Evolutionary conservation across 164 flowering plant species (phyloP).

Genomic region (Brasenia schreberi): DNA sequence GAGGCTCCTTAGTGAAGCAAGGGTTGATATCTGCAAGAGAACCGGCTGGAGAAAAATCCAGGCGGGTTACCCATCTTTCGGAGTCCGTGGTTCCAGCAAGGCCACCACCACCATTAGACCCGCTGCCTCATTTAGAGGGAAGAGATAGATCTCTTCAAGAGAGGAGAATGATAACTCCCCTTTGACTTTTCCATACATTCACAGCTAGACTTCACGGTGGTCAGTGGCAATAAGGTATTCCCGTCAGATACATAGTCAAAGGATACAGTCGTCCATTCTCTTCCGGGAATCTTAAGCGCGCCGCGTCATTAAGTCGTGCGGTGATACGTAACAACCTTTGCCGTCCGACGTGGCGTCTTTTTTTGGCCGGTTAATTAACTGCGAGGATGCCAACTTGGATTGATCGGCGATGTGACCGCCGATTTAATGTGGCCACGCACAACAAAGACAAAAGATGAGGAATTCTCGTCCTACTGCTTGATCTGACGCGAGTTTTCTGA

Average conservation of each 20-base stretch:
- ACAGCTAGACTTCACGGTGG: too few species aligned
- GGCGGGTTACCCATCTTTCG: too few species aligned
- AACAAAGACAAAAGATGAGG: too few species aligned
- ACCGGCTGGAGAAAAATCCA: too few species aligned
- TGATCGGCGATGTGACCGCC: neutral
- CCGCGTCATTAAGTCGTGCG: neutral
- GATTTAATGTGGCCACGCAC: too few species aligned
- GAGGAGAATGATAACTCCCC: too few species aligned
- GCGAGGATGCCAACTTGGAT: neutral
- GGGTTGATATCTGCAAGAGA: too few species aligned
- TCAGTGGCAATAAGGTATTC: neutral
- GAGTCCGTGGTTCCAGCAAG: too few species aligned
- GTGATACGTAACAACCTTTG: neutral
- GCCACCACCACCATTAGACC: neutral
- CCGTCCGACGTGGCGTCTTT: neutral
- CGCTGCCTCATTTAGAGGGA: neutral
- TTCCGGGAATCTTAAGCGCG: neutral
- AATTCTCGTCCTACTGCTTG: too few species aligned
- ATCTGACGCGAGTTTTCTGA: too few species aligned
- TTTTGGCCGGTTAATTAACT: neutral
- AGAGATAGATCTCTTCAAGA: neutral
- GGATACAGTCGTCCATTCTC: neutral
- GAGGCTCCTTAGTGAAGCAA: neutral
- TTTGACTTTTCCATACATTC: neutral
- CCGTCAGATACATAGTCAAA: neutral